These are phyloP conservation scores for Tilletia caries DNA, from an alignment of 1,284 basidiomycete species.

Conservation along the genomic window DNA sequence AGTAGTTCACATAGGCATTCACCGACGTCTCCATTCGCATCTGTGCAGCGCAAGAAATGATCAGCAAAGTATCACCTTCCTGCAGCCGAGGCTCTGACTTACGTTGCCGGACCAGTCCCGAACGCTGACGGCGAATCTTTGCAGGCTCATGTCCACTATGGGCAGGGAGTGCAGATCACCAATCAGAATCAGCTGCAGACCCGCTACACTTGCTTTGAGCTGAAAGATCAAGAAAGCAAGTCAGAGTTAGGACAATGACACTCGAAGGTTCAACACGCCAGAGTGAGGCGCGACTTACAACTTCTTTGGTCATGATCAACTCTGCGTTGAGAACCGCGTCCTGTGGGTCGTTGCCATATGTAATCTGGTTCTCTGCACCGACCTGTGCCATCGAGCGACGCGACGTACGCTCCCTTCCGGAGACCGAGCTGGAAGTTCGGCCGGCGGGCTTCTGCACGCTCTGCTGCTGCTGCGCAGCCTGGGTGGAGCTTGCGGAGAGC, in stretches of 20 bases:
- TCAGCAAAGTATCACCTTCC: background rate
- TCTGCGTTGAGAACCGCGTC: constrained; percentile 33
- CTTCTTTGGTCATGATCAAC: constrained; percentile 48
- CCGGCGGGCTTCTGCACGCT: constrained; percentile 9
- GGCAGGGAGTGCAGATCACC: constrained; percentile 94
- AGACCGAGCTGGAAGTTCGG: constrained; percentile 40
- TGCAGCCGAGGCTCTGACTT: background rate
- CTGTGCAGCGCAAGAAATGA: background rate
- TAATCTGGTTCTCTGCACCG: constrained; percentile 16
- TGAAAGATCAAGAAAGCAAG: background rate
- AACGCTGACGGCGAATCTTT: constrained; percentile 76
- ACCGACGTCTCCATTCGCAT: constrained; percentile 58
- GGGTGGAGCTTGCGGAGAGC: constrained; percentile 55
- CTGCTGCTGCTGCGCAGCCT: constrained; percentile 11
- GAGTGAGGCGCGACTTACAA: constrained; percentile 13
- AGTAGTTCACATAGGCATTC: constrained; percentile 83
- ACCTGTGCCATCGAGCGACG: constrained; percentile 9
- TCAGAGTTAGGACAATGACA: too few species aligned
- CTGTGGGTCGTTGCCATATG: background rate
- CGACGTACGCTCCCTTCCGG: constrained; percentile 21
- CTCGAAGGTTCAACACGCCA: too few species aligned
- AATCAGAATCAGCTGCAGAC: constrained; percentile 88
- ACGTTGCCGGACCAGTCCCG: constrained; percentile 88
- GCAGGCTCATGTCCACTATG: constrained; percentile 80
- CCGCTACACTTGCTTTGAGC: constrained; percentile 55